Base-by-base conservation (phyloP, 306 rosid genomes). In the Castanopsis chinensis region DNA sequence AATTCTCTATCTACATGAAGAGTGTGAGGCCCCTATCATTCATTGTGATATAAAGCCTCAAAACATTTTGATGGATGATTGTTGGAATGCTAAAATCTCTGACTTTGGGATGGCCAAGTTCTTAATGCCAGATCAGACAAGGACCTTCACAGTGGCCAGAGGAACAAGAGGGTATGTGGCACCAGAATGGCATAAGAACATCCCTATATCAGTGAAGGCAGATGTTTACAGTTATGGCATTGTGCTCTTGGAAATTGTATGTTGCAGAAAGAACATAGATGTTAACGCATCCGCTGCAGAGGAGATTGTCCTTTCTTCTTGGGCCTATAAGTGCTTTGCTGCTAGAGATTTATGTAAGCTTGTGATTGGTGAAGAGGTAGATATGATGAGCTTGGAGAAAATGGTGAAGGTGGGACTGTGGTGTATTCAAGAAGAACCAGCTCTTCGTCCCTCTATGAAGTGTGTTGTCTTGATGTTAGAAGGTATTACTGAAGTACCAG, bases 361-460 rank as follows among this genome's bases (percentile, higher is more conserved):
- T 35, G 69, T 21, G 51, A 21, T 14, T 14, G 55, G 69, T 2
- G 83, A 79, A 43, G 78, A 80, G 33, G 83, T 23, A n/a, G 79
- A 80, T 53, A 80, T 3, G 20, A 53, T 1, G n/a, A 67, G 5
- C 6, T 80, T 80, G 13, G 79, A 80, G 43, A 73, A 73, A 4
- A 33, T 64, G 75, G 79, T 51, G 0, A 73, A 73, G 64, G 73
- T 73, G 3, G 81, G 54, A 33, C 23, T 78, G 0, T 78, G 81
- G 81, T 78, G 81, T 0, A 57, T 78, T 70, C 83, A 73, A 72
- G 83, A 79, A 3, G 78, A 79, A 73, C 78, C 78, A 15, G 65
- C 55, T 52, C 78, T 79, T 73, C 78, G 83, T 1, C 83, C 83
- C 17, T 79, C 83, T 13, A 79, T 79, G 83, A 73, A 53, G 71